These are phyloP conservation scores for Neurospora sp. DNA, from an alignment of 495 filamentous ascomycete species.

Conservation along the genomic window DNA sequence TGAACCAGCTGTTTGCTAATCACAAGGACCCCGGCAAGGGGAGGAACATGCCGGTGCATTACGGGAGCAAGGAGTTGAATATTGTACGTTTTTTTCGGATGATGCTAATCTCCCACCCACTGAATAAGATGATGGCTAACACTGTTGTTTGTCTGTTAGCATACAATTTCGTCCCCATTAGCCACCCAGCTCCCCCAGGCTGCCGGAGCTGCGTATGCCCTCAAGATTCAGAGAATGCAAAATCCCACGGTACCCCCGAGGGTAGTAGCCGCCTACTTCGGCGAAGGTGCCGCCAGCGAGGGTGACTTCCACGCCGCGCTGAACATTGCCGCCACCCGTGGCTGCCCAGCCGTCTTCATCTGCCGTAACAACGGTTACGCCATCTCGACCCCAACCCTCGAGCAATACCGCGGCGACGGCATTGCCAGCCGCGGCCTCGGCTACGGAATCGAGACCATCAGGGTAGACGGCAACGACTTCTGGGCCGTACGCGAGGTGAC, in stretches of 20 bases:
- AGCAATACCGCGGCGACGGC: slow-evolving; percentile 95
- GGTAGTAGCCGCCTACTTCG: slow-evolving; percentile 85
- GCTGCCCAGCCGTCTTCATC: slow-evolving; percentile 86
- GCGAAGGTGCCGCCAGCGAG: slow-evolving; percentile 94
- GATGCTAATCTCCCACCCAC: background rate
- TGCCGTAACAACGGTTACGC: slow-evolving; percentile 98
- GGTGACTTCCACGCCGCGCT: slow-evolving; percentile 96
- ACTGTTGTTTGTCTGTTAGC: slow-evolving; percentile 32
- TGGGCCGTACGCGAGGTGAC: slow-evolving; percentile 86
- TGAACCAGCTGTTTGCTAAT: slow-evolving; percentile 94
- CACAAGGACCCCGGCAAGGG: slow-evolving; percentile 68
- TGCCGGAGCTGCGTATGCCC: slow-evolving; percentile 83
- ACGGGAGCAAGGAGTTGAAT: slow-evolving; percentile 72
- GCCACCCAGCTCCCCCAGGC: slow-evolving; percentile 96
- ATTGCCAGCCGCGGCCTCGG: slow-evolving; percentile 92
- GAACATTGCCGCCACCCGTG: slow-evolving; percentile 90
- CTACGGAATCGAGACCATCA: slow-evolving; percentile 94
- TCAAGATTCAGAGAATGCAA: slow-evolving; percentile 74
- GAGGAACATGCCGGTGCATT: slow-evolving; percentile 97
- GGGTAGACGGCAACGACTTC: slow-evolving; percentile 95
- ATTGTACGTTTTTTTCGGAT: slow-evolving; percentile 44
- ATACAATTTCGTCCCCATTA: slow-evolving; percentile 86
- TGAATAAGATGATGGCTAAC: slow-evolving; percentile 5
- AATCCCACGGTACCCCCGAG: slow-evolving; percentile 54
- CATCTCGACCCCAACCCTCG: slow-evolving; percentile 86